Evolutionary conservation across 2,329 filamentous ascomycete genomes (phyloP).

Genomic region (Pestalotiopsis fici): DNA sequence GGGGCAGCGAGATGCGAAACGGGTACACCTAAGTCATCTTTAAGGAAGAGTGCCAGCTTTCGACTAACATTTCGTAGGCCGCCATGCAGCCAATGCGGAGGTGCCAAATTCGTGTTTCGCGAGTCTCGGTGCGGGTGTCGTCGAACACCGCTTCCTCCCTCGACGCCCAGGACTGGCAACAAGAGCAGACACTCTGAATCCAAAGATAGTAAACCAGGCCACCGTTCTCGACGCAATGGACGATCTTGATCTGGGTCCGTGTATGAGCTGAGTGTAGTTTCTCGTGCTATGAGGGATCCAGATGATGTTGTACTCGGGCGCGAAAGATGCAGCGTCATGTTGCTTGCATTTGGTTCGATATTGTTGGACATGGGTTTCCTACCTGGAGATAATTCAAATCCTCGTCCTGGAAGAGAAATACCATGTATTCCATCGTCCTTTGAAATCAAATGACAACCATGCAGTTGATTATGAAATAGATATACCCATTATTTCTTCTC

Average conservation of each 20-base stretch:
- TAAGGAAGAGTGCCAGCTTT: background rate
- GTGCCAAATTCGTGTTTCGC: background rate
- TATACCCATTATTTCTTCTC: background rate
- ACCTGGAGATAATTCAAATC: too few species aligned
- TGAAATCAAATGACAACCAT: too few species aligned
- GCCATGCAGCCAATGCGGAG: background rate
- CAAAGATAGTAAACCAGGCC: background rate
- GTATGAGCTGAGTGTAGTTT: background rate
- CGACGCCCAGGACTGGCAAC: background rate
- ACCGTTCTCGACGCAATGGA: background rate
- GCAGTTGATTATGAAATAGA: too few species aligned
- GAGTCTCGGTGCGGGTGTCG: background rate
- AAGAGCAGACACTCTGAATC: background rate
- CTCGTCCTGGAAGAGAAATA: too few species aligned
- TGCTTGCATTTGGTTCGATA: too few species aligned
- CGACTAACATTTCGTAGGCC: background rate
- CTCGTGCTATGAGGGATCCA: background rate
- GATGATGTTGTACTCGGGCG: background rate
- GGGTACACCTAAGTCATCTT: background rate
- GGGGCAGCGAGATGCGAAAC: background rate
- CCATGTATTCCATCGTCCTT: too few species aligned
- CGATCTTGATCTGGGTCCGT: background rate
- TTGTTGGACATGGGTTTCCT: too few species aligned
- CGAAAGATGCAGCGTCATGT: too few species aligned
- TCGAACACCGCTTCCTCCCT: background rate